Evolutionary conservation across 1,139 yeast species (phyloP).

Genomic region (Yamadazyma siamensis): DNA sequence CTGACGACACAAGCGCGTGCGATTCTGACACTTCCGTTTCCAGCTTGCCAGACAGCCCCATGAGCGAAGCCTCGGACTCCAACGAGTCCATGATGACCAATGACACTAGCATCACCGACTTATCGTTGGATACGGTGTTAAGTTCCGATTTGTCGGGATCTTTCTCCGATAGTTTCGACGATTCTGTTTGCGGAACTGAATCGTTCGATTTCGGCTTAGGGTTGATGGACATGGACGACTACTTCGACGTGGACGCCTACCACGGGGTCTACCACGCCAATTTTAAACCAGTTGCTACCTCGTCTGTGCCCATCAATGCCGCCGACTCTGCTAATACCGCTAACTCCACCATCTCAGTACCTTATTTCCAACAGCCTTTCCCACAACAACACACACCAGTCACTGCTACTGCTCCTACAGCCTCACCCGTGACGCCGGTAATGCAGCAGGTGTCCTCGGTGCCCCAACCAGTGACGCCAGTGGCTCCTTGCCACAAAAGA

Average conservation of each 20-base stretch:
- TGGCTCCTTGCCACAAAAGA: constrained; percentile 19
- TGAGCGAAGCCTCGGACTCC: constrained; percentile 12
- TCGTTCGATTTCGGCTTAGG: constrained; percentile 11
- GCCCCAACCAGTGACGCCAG: neutral
- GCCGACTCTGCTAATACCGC: neutral
- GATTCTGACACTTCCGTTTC: constrained; percentile 9
- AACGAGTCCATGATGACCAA: constrained; percentile 13
- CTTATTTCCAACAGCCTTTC: too few relatives aligned
- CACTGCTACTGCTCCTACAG: neutral
- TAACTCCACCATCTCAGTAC: too few relatives aligned
- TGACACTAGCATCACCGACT: constrained; percentile 12
- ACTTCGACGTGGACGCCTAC: neutral
- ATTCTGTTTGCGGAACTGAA: too few relatives aligned
- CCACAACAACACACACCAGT: neutral
- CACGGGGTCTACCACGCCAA: neutral
- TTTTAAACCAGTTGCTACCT: constrained; percentile 3
- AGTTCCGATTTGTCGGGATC: neutral
- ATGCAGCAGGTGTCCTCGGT: neutral
- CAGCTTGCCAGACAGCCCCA: constrained; percentile 12
- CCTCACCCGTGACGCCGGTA: constrained; percentile 8
- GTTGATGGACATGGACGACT: constrained; percentile 5
- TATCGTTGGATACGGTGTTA: constrained; percentile 7
- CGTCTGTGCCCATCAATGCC: neutral
- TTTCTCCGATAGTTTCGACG: constrained; percentile 1
- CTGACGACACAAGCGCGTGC: constrained; percentile 19